A percentile compares a stretch with the other conserved stretches of the same genome.
Conservation (phyloP, 352 stramenopile species). For the Phytophthora megakarya region DNA sequence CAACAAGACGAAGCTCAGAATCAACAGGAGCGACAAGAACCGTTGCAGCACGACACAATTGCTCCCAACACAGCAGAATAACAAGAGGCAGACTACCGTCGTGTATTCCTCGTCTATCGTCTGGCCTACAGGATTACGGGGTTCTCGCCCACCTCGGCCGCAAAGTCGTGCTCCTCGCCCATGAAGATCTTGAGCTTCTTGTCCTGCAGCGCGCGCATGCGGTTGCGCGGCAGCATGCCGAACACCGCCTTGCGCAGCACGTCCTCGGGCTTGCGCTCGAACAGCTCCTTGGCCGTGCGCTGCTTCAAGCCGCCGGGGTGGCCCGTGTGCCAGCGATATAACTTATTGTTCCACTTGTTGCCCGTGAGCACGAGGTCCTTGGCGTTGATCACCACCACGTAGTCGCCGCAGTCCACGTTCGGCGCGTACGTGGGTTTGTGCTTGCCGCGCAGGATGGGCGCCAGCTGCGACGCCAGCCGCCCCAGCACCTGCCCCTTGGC, state of each 20-base stretch:
- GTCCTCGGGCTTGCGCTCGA: slow-evolving; percentile 94
- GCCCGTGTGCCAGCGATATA: slow-evolving; percentile 98
- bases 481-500: slow-evolving; percentile 96
- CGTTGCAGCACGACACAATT: slow-evolving; percentile 8
- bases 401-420: slow-evolving; percentile 98
- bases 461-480: slow-evolving; percentile 95
- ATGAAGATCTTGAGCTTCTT: slow-evolving; percentile 98
- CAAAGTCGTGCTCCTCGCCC: slow-evolving; percentile 92
- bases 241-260: slow-evolving; percentile 96
- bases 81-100: slow-evolving; percentile 10
- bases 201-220: slow-evolving; percentile 94
- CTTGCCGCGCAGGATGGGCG: slow-evolving; percentile 97
- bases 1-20: slow-evolving; percentile 24
- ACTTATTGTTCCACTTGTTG: slow-evolving; percentile 97
- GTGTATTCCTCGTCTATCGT: slow-evolving; percentile 34
- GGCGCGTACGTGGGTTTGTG: slow-evolving; percentile 99
- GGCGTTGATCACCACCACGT: slow-evolving; percentile 97
- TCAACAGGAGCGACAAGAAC: slow-evolving; percentile 11
- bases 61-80: slow-evolving; percentile 4
- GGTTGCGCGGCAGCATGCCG: slow-evolving; percentile 98
- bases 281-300: slow-evolving; percentile 93
- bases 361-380: slow-evolving; percentile 95
- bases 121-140: slow-evolving; percentile 72
- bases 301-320: slow-evolving; percentile 97
- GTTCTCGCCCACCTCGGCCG: slow-evolving; percentile 86